Evolutionary conservation across 2,329 filamentous ascomycete species (phyloP).

Genomic region (Pseudocercospora macadamiae): DNA sequence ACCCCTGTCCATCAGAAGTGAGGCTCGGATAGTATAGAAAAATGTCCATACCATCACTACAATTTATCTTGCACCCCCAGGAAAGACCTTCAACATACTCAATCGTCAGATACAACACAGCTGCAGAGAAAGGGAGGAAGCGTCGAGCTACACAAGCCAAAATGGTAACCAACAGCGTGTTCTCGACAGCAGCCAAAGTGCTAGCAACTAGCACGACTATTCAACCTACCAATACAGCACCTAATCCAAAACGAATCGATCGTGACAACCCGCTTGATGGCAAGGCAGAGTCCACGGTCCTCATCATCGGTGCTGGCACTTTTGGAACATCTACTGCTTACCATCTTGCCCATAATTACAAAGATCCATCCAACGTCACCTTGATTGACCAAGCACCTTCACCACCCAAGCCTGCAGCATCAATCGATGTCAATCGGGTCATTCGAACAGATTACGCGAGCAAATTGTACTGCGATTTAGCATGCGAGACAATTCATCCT

Average conservation of each 20-base stretch:
- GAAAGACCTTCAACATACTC: neutral
- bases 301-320: slow-evolving; percentile 32
- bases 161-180: neutral
- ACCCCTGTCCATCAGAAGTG: neutral
- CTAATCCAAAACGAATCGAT: slow-evolving; percentile 20
- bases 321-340: slow-evolving; percentile 32
- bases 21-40: neutral
- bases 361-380: slow-evolving; percentile 54
- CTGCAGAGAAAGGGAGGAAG: neutral
- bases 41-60: neutral
- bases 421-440: slow-evolving; percentile 38
- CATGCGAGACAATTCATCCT: slow-evolving; percentile 44
- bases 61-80: neutral
- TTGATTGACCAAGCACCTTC: slow-evolving; percentile 61
- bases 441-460: slow-evolving; percentile 38
- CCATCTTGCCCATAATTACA: slow-evolving; percentile 48
- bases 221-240: slow-evolving; percentile 17
- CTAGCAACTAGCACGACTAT: slow-evolving; percentile 3
- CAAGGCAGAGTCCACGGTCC: slow-evolving; percentile 24
- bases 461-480: slow-evolving; percentile 36
- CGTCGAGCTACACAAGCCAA: neutral
- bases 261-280: slow-evolving; percentile 20
- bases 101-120: neutral
- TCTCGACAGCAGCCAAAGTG: neutral
- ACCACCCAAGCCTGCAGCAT: slow-evolving; percentile 48